These are phyloP conservation scores for Paraurostyla sp. DNA, from an alignment of 73 alveolate species.

Conservation along the genomic window DNA sequence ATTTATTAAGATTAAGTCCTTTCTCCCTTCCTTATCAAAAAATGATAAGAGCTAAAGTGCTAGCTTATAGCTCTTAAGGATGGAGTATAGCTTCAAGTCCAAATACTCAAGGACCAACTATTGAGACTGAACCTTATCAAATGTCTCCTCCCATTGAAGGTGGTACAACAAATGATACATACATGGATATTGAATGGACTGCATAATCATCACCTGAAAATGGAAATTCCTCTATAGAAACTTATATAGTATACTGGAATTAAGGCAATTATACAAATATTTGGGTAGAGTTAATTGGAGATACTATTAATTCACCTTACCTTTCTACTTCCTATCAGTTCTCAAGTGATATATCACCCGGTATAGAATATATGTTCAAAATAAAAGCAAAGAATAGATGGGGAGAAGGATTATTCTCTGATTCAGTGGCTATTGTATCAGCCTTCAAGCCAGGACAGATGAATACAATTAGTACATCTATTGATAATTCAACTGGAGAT, in stretches of 20 bases:
- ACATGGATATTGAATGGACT: slow-evolving; percentile 30
- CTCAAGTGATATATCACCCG: neutral
- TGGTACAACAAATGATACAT: neutral
- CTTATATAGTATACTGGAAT: slow-evolving; percentile 37
- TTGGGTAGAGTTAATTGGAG: slow-evolving; percentile 44
- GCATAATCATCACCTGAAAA: neutral
- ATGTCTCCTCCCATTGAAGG: slow-evolving; percentile 39
- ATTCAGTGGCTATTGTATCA: neutral
- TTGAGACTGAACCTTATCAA: slow-evolving; percentile 28
- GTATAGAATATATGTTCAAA: slow-evolving; percentile 42
- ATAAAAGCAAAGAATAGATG: slow-evolving; percentile 54
- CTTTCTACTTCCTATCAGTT: neutral
- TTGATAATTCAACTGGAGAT: neutral
- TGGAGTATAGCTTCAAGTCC: slow-evolving; percentile 2
- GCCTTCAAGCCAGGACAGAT: slow-evolving; percentile 12
- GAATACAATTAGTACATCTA: neutral
- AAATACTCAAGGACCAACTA: slow-evolving; percentile 12
- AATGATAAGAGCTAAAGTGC: slow-evolving; percentile 26
- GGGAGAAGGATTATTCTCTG: slow-evolving; percentile 51
- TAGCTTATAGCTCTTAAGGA: slow-evolving; percentile 23
- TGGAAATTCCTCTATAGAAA: neutral
- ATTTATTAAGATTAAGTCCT: neutral
- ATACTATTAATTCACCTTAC: neutral
- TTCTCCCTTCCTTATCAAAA: neutral
- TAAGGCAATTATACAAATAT: neutral